A percentile compares a stretch with the other conserved stretches of the same genome.
Evolutionary conservation across 192 early-diverging fungal genomes (phyloP).

Genomic region (Phycomyces blakesleeanus): DNA sequence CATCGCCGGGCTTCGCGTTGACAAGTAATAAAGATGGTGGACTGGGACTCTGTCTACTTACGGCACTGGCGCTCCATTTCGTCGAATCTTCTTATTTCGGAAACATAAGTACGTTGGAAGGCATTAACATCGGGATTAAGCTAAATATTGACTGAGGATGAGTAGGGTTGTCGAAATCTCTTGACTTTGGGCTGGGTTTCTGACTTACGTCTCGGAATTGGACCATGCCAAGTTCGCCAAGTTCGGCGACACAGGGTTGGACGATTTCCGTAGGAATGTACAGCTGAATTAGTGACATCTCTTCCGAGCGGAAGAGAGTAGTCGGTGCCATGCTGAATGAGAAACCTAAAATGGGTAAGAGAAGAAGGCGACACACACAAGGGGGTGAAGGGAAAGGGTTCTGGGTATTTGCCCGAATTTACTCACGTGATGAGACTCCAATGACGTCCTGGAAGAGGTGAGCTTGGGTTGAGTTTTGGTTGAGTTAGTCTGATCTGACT

Average conservation of each 20-base stretch:
- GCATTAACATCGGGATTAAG: slow-evolving; percentile 92
- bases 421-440: too few species aligned
- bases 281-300: slow-evolving; percentile 92
- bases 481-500: too few species aligned
- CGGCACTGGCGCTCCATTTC: slow-evolving; percentile 96
- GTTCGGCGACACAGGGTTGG: slow-evolving; percentile 85
- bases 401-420: not conserved
- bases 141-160: slow-evolving; percentile 35
- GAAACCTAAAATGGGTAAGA: not conserved
- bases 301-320: slow-evolving; percentile 85
- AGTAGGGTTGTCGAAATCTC: not conserved
- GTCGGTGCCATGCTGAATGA: slow-evolving; percentile 39
- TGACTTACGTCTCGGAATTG: slow-evolving; percentile 89
- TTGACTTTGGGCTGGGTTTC: not conserved
- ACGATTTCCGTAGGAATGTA: slow-evolving; percentile 95
- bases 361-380: not conserved
- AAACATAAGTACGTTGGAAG: slow-evolving; percentile 95
- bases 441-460: too few species aligned
- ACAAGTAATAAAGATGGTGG: not conserved
- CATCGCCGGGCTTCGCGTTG: not conserved
- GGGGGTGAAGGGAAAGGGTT: not conserved
- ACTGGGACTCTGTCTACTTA: slow-evolving; percentile 43
- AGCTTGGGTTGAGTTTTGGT: too few species aligned
- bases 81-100: slow-evolving; percentile 91
- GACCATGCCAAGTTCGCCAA: slow-evolving; percentile 92